Percentiles rank a stretch among this genome's conserved stretches.
Evolutionary conservation across 345 rosid genomes (phyloP).

Genomic region (Citrus sp.): DNA sequence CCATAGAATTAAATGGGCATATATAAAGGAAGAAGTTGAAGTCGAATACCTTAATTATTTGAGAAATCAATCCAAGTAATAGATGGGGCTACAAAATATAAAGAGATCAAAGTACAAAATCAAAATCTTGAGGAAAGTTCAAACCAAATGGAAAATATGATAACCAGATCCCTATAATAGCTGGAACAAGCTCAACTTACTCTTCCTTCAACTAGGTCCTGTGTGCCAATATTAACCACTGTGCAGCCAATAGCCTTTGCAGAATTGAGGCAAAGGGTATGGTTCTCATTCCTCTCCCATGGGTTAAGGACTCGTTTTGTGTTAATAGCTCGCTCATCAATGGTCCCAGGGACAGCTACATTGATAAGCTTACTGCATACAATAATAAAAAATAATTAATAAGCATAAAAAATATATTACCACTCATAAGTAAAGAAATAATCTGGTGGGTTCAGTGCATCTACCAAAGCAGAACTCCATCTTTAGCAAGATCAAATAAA

Average conservation of each 20-base stretch:
- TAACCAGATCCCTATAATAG: not conserved
- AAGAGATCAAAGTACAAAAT: slow-evolving; percentile 9
- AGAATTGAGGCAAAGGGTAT: slow-evolving; percentile 94
- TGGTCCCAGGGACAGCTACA: slow-evolving; percentile 96
- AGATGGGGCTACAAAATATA: slow-evolving; percentile 72
- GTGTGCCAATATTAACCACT: slow-evolving; percentile 92
- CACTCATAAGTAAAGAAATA: not conserved
- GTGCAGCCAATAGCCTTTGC: slow-evolving; percentile 99
- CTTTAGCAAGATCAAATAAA: slow-evolving; percentile 80
- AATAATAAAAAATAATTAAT: slow-evolving; percentile 18
- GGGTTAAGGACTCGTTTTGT: slow-evolving; percentile 76
- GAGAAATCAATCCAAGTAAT: slow-evolving; percentile 93
- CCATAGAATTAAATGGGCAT: not conserved
- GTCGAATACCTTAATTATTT: slow-evolving; percentile 79
- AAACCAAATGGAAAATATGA: slow-evolving; percentile 12
- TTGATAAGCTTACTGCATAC: slow-evolving; percentile 91
- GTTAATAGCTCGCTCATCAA: slow-evolving; percentile 98
- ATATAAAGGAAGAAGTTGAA: slow-evolving; percentile 1
- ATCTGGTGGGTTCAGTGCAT: not conserved
- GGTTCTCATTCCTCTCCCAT: slow-evolving; percentile 99
- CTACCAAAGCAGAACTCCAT: slow-evolving; percentile 97
- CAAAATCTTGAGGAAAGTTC: slow-evolving; percentile 11
- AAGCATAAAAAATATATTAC: slow-evolving; percentile 3
- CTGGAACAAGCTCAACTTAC: slow-evolving; percentile 38
- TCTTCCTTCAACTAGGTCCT: slow-evolving; percentile 92